Evolutionary conservation across 345 rosid species (phyloP).

Genomic region (Balakata baccata): DNA sequence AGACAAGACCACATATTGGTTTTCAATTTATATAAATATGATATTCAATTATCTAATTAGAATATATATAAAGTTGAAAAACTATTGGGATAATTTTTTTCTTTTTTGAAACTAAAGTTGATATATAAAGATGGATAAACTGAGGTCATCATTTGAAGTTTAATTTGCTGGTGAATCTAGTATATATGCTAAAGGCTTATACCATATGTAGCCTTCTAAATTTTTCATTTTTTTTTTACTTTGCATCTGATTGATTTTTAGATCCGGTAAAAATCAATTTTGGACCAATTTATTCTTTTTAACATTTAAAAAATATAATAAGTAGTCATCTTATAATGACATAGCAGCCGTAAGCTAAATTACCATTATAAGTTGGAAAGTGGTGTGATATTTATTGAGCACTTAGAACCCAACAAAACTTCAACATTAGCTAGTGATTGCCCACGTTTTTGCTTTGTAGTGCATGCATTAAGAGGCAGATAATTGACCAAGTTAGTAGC

Average conservation of each 20-base stretch:
- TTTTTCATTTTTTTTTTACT: no score
- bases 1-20: constrained; percentile 32
- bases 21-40: constrained; percentile 3
- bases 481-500: no score
- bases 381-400: constrained; percentile 11
- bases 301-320: no score
- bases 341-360: no score
- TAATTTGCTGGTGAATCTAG: neutral
- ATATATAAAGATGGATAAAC: constrained; percentile 27
- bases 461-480: no score
- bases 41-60: constrained; percentile 10
- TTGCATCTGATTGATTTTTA: no score
- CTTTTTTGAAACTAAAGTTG: constrained; percentile 8
- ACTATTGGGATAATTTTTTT: neutral
- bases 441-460: neutral
- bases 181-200: no score
- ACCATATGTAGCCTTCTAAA: no score
- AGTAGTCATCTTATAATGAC: no score
- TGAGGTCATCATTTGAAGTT: constrained; percentile 1
- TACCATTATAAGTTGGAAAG: constrained; percentile 22
- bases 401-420: constrained; percentile 7
- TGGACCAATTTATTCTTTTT: no score
- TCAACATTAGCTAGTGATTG: neutral
- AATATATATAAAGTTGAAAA: constrained; percentile 15
- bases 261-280: no score